Base-by-base conservation (phyloP, 768 basidiomycete genomes). In the Inosperma sp. region DNA sequence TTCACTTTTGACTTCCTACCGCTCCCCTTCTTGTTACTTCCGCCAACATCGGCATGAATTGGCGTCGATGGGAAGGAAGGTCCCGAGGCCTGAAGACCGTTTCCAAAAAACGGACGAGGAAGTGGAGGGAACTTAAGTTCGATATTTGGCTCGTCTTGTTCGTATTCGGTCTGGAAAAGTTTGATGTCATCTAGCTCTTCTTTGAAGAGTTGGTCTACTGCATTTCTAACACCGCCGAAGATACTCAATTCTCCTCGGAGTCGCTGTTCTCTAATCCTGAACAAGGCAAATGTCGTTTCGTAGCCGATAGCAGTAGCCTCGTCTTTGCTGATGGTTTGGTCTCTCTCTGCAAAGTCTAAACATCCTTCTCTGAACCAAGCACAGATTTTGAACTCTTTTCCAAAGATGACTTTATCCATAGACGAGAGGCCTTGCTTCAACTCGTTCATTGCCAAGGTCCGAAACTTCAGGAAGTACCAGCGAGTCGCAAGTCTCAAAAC, bases 401-500 rank as follows among this genome's bases (percentile, higher is more conserved):
- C 72, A 6, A 72, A 53, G 6, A 48, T 48, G 19, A 73, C 60
- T 52, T 65, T 65, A 7, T 69, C 65, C 4, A 62, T 50, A 21
- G 64, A 55, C 5, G 53, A 54, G n/a, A 65, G 49, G 3, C 48
- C 14, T 2, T 54, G 34, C 29, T 56, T 48, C 23, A 77, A 58
- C 2, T 56, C 49, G 4, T 62, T 12, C 13, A 71, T 59, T 4
- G 70, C 70, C 27, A 60, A 51, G 13, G 54, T 46, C 27, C 69
- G 63, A 25, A 73, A 42, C 12, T 51, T 42, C n/a, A 59, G 52
- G 43, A 72, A 71, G 34, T 60, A 57, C 70, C 74, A 76, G 59
- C 70, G 68, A 5, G 57, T 66, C 5, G 74, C 59, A 17, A 76
- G 57, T 53, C 70, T 69, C n/a, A 72, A 56, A 19, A 71, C 64